These are phyloP conservation scores for Choricystis sp. DNA, from an alignment of 139 green algal species.

Conservation along the genomic window DNA sequence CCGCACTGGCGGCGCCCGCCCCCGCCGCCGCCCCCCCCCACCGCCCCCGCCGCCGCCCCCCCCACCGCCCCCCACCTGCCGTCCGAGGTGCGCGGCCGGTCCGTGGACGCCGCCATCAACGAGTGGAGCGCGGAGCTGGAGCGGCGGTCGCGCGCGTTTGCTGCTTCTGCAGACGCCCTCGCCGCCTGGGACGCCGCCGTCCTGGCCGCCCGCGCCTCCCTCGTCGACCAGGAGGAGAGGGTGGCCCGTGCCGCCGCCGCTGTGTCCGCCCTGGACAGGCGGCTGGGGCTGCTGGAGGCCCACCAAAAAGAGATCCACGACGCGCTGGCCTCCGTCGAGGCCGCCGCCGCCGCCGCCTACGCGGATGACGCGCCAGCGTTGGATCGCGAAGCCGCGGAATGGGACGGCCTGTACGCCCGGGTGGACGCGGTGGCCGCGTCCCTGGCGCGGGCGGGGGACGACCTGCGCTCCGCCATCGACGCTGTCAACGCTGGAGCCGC, in stretches of 20 bases:
- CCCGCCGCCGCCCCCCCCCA: constrained; percentile 1
- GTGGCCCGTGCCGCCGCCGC: constrained; percentile 19
- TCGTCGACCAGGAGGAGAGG: constrained; percentile 61
- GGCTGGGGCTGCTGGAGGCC: constrained; percentile 60
- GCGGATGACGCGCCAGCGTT: constrained; percentile 14
- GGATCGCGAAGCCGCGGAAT: constrained; percentile 23
- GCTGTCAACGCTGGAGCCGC: constrained; percentile 30
- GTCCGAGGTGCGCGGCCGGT: constrained; percentile 27
- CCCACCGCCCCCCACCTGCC: constrained; percentile 4
- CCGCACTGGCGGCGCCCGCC: not conserved
- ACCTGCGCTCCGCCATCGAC: constrained; percentile 27
- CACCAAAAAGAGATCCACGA: constrained; percentile 68
- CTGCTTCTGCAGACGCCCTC: constrained; percentile 57
- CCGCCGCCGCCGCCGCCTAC: constrained; percentile 49
- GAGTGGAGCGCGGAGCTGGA: constrained; percentile 63
- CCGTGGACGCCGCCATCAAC: constrained; percentile 51
- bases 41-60: not conserved
- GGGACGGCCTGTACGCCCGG: constrained; percentile 43
- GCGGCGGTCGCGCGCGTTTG: constrained; percentile 52
- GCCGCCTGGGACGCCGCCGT: constrained; percentile 67
- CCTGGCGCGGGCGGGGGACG: constrained; percentile 30
- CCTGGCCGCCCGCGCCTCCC: constrained; percentile 48
- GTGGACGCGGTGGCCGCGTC: constrained; percentile 21
- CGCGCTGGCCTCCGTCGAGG: constrained; percentile 37
- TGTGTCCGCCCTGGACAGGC: constrained; percentile 58